phyloP scores from a whole-genome alignment of 768 basidiomycete species.

The Mycena albidolilacea region DNA sequence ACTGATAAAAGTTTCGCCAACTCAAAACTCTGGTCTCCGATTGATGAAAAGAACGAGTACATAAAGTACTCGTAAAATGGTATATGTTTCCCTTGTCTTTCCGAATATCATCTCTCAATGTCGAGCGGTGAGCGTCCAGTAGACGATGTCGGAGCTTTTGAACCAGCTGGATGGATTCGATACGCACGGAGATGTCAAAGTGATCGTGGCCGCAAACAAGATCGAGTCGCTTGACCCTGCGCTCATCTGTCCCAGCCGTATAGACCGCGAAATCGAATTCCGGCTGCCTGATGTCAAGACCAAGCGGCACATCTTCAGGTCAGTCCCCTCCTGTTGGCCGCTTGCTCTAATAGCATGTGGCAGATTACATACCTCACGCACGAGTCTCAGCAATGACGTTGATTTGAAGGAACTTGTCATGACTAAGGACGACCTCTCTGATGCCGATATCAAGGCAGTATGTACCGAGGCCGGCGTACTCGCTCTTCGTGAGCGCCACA shows the following conservation, averaged over 20 bases:
- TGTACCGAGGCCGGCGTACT: conserved; percentile 99
- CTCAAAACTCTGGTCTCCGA: too few relatives aligned
- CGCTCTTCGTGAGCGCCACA: conserved; percentile 93
- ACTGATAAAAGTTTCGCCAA: too few relatives aligned
- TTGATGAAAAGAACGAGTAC: too few relatives aligned
- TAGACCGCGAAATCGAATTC: conserved; percentile 99
- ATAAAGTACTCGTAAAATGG: too few relatives aligned
- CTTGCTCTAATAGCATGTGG: conserved; percentile 26
- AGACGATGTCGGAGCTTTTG: conserved; percentile 98
- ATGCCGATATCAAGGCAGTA: conserved; percentile 99
- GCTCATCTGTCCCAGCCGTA: conserved; percentile 97
- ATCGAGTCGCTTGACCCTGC: conserved; percentile 98
- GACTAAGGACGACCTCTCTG: conserved; percentile 95
- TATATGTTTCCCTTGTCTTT: too few relatives aligned
- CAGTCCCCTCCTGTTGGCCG: conserved; percentile 32
- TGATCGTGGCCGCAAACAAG: conserved; percentile 99
- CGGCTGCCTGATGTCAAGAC: conserved; percentile 98
- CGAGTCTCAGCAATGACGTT: conserved; percentile 91
- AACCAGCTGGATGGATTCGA: conserved; percentile 99
- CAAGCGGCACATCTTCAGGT: conserved; percentile 98
- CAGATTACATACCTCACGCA: conserved; percentile 93
- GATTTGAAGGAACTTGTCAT: conserved; percentile 96
- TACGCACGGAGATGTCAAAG: conserved; percentile 97
- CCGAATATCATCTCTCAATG: conserved; percentile 66
- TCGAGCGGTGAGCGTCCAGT: conserved; percentile 99